Base-by-base conservation (phyloP, 1,139 yeast genomes). In the Martiniozyma asiatica region DNA sequence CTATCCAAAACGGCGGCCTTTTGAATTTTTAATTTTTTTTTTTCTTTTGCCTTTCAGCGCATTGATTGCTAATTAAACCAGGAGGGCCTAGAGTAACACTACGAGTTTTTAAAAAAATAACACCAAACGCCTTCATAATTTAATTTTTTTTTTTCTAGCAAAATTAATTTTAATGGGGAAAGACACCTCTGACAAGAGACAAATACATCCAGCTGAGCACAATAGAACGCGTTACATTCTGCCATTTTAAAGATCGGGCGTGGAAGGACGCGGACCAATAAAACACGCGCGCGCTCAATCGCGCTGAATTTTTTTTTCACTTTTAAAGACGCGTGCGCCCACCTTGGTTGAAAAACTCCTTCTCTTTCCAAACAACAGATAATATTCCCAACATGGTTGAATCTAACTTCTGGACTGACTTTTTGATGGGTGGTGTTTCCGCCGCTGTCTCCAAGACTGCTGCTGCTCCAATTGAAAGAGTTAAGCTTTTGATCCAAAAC, bases 401-500 rank as follows among this genome's bases (percentile, higher is more conserved):
- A 35, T 50, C 56, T 29, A 36, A 41, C 50, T 71, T 70, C 57
- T 48, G 66, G 49, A 48, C 65, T 53, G 77, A 72, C 58, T 72
- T 72, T 67, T 50, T 72, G 58, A 72, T 75, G 82, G 84, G 82
- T 57, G 84, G 85, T 71, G 79, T 76, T 44, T 74, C 85, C 58
- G 85, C 85, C 61, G 85, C 85, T 50, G 76, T 76, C 63, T 73
- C 84, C 44, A 76, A 76, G 73, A 76, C 85, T 41, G 82, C 81
- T 41, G 85, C 85, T 48, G 85, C 85, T 48, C 85, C 85, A 61
- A 76, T 76, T 53, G 85, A 76, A 68, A 73, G 85, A 61, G 80
- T 76, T 56, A 76, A 76, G 69, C 68, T 76, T 48, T 71, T 76
- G 58, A 74, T 76, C 61, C 85, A 76, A 67, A 76, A 76, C 62